These are phyloP conservation scores for Colletotrichum sublineola DNA, from an alignment of 2,329 filamentous ascomycete species.

Conservation along the genomic window DNA sequence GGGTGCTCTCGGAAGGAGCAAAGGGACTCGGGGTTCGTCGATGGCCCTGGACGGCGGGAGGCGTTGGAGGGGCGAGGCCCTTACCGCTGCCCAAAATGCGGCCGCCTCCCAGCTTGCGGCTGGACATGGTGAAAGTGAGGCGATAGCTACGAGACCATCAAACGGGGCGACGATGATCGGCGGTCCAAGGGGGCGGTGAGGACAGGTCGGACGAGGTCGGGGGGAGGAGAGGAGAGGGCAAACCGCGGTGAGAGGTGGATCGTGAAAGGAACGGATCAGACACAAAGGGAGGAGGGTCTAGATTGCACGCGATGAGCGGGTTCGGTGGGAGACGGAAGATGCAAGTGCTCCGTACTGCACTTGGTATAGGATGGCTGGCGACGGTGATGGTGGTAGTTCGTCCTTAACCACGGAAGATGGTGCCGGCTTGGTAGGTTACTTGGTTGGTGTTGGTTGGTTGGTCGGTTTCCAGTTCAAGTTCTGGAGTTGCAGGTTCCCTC, in stretches of 20 bases:
- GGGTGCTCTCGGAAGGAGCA: constrained; percentile 75
- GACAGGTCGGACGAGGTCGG: constrained; percentile 51
- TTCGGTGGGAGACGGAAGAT: neutral
- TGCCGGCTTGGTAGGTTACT: neutral
- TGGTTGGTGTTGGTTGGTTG: neutral
- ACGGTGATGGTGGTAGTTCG: constrained; percentile 2
- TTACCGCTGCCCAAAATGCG: constrained; percentile 90
- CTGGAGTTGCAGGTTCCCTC: constrained; percentile 24
- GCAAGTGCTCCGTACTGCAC: neutral
- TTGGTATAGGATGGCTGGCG: neutral
- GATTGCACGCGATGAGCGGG: constrained; percentile 2
- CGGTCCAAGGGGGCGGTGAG: constrained; percentile 12
- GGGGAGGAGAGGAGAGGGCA: neutral
- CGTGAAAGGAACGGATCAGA: neutral
- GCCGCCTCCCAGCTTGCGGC: constrained; percentile 90
- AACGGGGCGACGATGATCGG: constrained; percentile 21
- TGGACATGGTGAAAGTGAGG: constrained; percentile 73
- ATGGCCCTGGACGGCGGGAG: constrained; percentile 53
- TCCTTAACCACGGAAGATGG: neutral
- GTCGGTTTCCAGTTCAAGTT: constrained; percentile 24
- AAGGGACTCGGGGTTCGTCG: constrained; percentile 64
- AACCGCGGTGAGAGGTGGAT: neutral
- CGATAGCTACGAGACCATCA: constrained; percentile 39
- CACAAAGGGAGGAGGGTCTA: neutral
- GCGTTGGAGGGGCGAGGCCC: constrained; percentile 76